phyloP scores from a whole-genome alignment of 331 rosid genomes.

The Dryas integrifolia region DNA sequence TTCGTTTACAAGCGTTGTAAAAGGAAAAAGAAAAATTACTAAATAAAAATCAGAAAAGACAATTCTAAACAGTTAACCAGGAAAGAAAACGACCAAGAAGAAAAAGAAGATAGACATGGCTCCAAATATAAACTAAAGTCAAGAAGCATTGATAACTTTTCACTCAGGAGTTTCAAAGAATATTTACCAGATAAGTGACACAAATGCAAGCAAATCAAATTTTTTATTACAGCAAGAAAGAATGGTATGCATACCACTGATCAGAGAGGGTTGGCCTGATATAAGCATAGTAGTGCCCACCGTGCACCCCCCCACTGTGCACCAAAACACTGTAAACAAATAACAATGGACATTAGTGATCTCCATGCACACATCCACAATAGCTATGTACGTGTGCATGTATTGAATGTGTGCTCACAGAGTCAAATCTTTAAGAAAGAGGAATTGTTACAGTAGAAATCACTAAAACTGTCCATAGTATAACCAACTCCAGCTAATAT shows the following conservation, averaged over 20 bases:
- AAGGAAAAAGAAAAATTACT: background rate
- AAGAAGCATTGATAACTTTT: background rate
- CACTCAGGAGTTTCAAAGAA: background rate
- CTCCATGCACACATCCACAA: background rate
- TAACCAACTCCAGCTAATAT: background rate
- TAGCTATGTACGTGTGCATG: background rate
- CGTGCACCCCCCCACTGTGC: constrained; percentile 97
- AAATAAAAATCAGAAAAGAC: background rate
- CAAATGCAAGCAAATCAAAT: background rate
- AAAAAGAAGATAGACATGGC: background rate
- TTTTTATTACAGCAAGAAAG: background rate
- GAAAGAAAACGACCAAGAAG: background rate
- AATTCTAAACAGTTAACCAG: background rate
- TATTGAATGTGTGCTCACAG: too few relatives aligned
- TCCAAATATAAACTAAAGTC: background rate
- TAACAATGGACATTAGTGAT: background rate
- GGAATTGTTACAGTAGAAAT: background rate
- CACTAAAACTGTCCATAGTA: background rate
- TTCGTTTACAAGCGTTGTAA: background rate
- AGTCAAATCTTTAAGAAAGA: too few relatives aligned
- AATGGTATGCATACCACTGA: constrained; percentile 56
- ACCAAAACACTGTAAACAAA: constrained; percentile 72
- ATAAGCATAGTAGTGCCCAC: constrained; percentile 94
- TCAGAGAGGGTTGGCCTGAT: constrained; percentile 92
- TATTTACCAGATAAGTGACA: background rate